A percentile compares a stretch with the other conserved stretches of the same genome.
These are phyloP conservation scores for Lactarius trivialis DNA, from an alignment of 768 basidiomycete species.

Conservation along the genomic window DNA sequence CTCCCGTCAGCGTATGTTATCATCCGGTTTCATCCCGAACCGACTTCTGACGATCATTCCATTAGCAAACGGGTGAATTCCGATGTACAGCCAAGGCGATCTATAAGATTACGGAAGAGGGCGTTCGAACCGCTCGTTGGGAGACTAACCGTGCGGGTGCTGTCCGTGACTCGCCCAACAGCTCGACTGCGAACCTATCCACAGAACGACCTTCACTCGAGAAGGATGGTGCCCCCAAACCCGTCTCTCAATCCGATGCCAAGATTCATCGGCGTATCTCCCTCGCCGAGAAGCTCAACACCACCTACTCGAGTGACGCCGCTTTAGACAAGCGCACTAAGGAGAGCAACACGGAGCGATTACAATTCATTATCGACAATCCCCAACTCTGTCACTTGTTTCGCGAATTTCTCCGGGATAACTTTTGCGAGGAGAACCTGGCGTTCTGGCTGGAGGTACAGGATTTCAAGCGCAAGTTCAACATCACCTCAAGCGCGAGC, in stretches of 20 bases:
- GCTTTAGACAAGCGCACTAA: constrained; percentile 46
- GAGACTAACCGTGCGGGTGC: constrained; percentile 38
- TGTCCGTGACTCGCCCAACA: constrained; percentile 51
- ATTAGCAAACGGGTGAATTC: constrained; percentile 89
- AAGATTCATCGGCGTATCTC: constrained; percentile 77
- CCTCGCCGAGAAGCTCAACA: constrained; percentile 65
- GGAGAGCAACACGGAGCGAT: constrained; percentile 88
- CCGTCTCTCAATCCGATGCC: constrained; percentile 39
- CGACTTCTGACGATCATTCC: constrained; percentile 15
- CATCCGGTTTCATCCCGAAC: constrained; percentile 2
- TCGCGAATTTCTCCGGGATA: constrained; percentile 87
- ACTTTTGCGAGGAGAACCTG: constrained; percentile 98
- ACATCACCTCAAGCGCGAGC: constrained; percentile 77
- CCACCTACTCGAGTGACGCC: constrained; percentile 46
- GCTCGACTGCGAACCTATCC: constrained; percentile 55
- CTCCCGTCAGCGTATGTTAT: constrained; percentile 60
- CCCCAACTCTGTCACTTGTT: constrained; percentile 83
- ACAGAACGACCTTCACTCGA: constrained; percentile 52
- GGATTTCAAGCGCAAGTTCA: constrained; percentile 95
- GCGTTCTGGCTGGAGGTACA: constrained; percentile 96
- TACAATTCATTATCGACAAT: constrained; percentile 90
- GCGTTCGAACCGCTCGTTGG: constrained; percentile 82
- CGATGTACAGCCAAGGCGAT: constrained; percentile 93
- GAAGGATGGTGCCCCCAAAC: constrained; percentile 35
- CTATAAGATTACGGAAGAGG: constrained; percentile 92